These are phyloP conservation scores for Mallotus japonicus DNA, from an alignment of 441 rosid genomes.

Conservation along the genomic window DNA sequence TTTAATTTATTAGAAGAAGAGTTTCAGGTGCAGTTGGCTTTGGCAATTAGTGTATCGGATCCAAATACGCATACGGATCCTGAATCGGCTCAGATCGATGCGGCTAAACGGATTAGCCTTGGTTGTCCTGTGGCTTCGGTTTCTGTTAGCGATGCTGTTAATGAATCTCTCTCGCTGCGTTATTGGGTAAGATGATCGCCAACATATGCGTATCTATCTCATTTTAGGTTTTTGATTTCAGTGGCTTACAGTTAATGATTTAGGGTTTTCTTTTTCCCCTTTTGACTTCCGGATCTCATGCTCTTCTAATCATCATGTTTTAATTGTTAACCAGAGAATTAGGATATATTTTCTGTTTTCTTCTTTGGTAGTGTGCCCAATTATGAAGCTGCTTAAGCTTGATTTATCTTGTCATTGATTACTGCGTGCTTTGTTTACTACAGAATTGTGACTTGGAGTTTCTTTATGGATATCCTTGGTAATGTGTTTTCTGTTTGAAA, in stretches of 20 bases:
- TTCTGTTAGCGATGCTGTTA: slow-evolving; percentile 44
- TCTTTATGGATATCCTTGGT: not conserved
- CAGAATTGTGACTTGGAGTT: not conserved
- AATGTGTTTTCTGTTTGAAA: not conserved
- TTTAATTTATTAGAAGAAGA: slow-evolving; percentile 84
- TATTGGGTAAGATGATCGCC: slow-evolving; percentile 59
- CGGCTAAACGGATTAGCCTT: slow-evolving; percentile 93
- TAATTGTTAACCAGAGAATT: not conserved
- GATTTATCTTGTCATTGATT: not conserved
- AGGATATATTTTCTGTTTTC: not conserved
- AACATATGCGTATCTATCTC: not conserved
- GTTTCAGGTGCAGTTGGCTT: slow-evolving; percentile 87
- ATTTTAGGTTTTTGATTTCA: slow-evolving; percentile 19
- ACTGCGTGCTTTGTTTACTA: not conserved
- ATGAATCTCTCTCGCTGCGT: slow-evolving; percentile 70
- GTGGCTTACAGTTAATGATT: not conserved
- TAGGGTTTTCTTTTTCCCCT: too few species aligned
- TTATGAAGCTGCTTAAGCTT: not conserved
- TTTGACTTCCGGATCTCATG: slow-evolving; percentile 16
- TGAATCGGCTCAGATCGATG: slow-evolving; percentile 92
- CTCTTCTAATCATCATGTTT: not conserved
- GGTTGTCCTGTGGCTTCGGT: slow-evolving; percentile 52
- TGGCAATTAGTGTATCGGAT: slow-evolving; percentile 93
- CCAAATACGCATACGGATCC: slow-evolving; percentile 57
- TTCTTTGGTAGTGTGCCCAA: not conserved